phyloP scores from a whole-genome alignment of 2,329 filamentous ascomycete genomes.

The Pseudogymnoascus sp. region DNA sequence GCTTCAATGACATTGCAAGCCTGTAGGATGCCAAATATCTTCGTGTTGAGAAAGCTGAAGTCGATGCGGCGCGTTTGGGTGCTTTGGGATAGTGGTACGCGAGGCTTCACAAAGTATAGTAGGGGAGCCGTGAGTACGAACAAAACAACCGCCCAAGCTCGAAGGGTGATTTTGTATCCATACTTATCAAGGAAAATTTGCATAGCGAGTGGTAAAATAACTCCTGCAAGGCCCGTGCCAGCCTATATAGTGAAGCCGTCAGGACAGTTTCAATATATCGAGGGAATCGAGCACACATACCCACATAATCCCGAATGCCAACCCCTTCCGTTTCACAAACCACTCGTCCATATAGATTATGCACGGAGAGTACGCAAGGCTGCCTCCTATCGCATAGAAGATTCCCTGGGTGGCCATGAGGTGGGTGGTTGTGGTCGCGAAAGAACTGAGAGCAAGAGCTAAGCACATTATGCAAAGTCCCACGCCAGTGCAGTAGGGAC shows the following conservation, averaged over 20 bases:
- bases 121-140: constrained; percentile 47
- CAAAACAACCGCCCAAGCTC: constrained; percentile 44
- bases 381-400: constrained; percentile 52
- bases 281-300: constrained; percentile 28
- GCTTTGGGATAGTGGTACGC: constrained; percentile 35
- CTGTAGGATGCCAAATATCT: constrained; percentile 40
- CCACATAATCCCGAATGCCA: constrained; percentile 60
- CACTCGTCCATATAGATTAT: constrained; percentile 55
- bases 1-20: constrained; percentile 40
- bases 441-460: constrained; percentile 46
- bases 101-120: constrained; percentile 50
- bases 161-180: constrained; percentile 48
- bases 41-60: constrained; percentile 36
- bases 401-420: constrained; percentile 56
- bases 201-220: constrained; percentile 46
- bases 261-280: constrained; percentile 17
- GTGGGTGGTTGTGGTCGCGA: constrained; percentile 44
- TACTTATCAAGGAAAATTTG: constrained; percentile 42
- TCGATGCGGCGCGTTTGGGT: constrained; percentile 17
- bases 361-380: constrained; percentile 48
- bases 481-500: constrained; percentile 33
- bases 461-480: constrained; percentile 34
- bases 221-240: constrained; percentile 43
- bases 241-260: constrained; percentile 19
- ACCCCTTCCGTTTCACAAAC: constrained; percentile 51